Evolutionary conservation across 148 eudicot species (phyloP).

Genomic region (Rhododendron griersonianum): DNA sequence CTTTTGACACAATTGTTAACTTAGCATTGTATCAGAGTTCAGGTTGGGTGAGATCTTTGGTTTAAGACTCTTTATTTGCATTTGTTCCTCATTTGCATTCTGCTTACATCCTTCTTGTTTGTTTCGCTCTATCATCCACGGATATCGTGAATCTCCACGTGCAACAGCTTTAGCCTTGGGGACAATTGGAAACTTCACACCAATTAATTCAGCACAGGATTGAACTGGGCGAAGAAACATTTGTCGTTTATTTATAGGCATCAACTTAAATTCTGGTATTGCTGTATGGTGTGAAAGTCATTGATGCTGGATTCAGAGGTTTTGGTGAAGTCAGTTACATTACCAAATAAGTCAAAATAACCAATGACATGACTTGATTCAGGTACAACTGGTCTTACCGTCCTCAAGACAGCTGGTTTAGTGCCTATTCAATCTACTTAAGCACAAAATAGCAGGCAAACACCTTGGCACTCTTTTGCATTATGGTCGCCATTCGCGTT

Average conservation of each 20-base stretch:
- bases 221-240: not conserved
- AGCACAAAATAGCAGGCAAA: not conserved
- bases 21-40: not conserved
- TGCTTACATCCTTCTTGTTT: not conserved
- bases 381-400: not conserved
- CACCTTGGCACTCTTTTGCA: not conserved
- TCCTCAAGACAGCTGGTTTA: not conserved
- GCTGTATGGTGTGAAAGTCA: not conserved
- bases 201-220: not conserved
- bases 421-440: not conserved
- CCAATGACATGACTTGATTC: not conserved
- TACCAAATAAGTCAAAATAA: not conserved
- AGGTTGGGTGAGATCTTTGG: not conserved
- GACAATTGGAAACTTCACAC: not conserved
- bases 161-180: not conserved
- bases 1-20: not conserved
- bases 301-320: not conserved
- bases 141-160: not conserved
- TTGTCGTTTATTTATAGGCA: not conserved
- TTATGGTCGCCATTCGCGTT: not conserved
- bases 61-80: not conserved
- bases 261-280: not conserved
- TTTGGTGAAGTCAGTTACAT: not conserved
- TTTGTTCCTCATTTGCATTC: not conserved
- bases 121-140: not conserved